phyloP scores from a whole-genome alignment of 257 asterid species.

The Schizonepeta tenuifolia region DNA sequence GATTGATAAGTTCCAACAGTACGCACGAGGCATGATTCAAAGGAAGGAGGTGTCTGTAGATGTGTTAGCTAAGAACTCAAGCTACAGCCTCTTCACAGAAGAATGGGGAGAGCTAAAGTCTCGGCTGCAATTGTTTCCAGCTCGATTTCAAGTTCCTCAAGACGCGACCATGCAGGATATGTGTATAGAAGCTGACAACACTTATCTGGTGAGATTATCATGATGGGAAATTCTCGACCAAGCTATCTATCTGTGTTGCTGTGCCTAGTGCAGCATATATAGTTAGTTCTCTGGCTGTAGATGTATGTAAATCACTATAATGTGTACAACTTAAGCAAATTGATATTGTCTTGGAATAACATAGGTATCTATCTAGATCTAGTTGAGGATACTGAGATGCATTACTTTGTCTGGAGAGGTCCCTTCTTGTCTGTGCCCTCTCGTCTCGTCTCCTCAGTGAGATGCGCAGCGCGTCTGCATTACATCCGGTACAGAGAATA shows the following conservation, averaged over 20 bases:
- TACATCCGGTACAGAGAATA: too few species aligned
- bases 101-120: conserved; percentile 63
- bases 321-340: conserved; percentile 8
- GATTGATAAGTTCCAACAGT: conserved; percentile 59
- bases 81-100: conserved; percentile 67
- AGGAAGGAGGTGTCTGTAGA: conserved; percentile 79
- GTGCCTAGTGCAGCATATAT: not conserved
- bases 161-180: conserved; percentile 34
- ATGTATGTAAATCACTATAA: conserved; percentile 1
- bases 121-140: conserved; percentile 45
- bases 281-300: not conserved
- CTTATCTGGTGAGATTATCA: conserved; percentile 26
- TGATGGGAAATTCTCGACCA: conserved; percentile 15
- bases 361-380: conserved; percentile 9
- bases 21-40: conserved; percentile 61
- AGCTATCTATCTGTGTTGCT: not conserved
- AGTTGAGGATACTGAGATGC: conserved; percentile 8
- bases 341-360: conserved; percentile 12
- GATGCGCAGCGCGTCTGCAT: too few species aligned
- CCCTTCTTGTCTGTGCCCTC: too few species aligned
- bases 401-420: not conserved
- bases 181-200: conserved; percentile 20
- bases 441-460: too few species aligned
- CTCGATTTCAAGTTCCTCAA: conserved; percentile 49
- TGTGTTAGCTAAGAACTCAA: conserved; percentile 76